Evolutionary conservation across 2,329 filamentous ascomycete species (phyloP), one percentile per base, ranked within the genome.

Genomic region (Oidium heveae): DNA sequence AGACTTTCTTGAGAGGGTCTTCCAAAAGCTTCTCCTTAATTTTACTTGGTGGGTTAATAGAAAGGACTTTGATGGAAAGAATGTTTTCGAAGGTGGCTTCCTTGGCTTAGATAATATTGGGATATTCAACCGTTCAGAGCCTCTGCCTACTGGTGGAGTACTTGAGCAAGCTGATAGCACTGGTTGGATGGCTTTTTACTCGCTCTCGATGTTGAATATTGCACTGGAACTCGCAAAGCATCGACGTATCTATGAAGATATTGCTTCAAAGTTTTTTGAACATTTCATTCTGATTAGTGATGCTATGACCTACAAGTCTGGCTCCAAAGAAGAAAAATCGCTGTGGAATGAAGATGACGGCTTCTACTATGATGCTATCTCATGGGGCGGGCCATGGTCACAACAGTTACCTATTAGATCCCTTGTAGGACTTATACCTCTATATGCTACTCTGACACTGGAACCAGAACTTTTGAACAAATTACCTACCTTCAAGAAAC

Each of bases 41-140:
- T 96, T 96, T 67, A 96, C 91, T 4, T 96, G 91, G 91, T 96
- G 89, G 89, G 89, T 95, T 20, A 96, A 96, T 66, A 83, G 89
- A 56, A 96, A 96, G 68, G 89, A 96, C 63, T 75, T 76, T 12
- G 86, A 94, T 10, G 89, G 87, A 63, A 96, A 96, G 71, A 95
- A 96, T 63, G 84, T 96, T 32, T 96, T 96, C 61, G 91, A 96
- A 65, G 91, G 89, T 60, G 89, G 89, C 46, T 96, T 96, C 73
- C 72, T 96, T 8, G 89, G 89, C 49, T 72, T 96, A 54, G 89
- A 96, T 75, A 96, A 96, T 66, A 96, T 96, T 66, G 91, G 91
- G 54, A 71, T 96, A 37, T 96, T 96, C 76, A 96, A 96, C 68
- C 84, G 89, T 49, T 96, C 89, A 0, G 89, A 96, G 66, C 88